These are phyloP conservation scores for Oropetium thomaeum DNA, from an alignment of 176 grass and related monocot species.

Conservation along the genomic window DNA sequence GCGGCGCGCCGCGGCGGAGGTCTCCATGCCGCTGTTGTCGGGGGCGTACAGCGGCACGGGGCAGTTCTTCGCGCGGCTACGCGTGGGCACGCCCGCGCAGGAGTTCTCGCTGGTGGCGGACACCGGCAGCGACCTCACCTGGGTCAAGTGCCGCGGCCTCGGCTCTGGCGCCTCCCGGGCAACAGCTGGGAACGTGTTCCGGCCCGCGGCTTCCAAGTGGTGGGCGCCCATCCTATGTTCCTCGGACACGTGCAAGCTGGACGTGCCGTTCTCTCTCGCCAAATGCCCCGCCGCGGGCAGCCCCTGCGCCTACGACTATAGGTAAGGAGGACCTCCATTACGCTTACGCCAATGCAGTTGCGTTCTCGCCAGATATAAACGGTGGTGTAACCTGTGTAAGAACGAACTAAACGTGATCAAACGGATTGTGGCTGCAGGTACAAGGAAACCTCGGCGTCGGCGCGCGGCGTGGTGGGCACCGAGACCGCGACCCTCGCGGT, in stretches of 20 bases:
- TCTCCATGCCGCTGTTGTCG: slow-evolving; percentile 70
- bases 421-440: slow-evolving; percentile 51
- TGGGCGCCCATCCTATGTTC: slow-evolving; percentile 53
- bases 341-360: neutral
- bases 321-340: slow-evolving; percentile 12
- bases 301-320: slow-evolving; percentile 64
- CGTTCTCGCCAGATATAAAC: neutral
- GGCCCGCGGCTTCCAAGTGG: slow-evolving; percentile 36
- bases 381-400: too few relatives aligned
- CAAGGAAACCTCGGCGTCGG: slow-evolving; percentile 51
- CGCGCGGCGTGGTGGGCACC: slow-evolving; percentile 55
- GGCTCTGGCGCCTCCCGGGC: neutral
- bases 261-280: slow-evolving; percentile 62
- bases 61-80: slow-evolving; percentile 53
- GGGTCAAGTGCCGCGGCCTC: slow-evolving; percentile 63
- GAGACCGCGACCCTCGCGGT: slow-evolving; percentile 66
- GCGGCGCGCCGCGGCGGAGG: slow-evolving; percentile 33
- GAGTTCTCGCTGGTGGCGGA: slow-evolving; percentile 66
- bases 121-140: slow-evolving; percentile 96
- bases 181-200: slow-evolving; percentile 14
- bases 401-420: neutral
- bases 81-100: slow-evolving; percentile 69
- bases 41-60: slow-evolving; percentile 69
- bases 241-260: slow-evolving; percentile 49
- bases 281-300: slow-evolving; percentile 42